Percentiles rank a stretch among this genome's conserved stretches.
phyloP scores from a whole-genome alignment of 2,329 filamentous ascomycete genomes.

The Arthrobotrys conoides region DNA sequence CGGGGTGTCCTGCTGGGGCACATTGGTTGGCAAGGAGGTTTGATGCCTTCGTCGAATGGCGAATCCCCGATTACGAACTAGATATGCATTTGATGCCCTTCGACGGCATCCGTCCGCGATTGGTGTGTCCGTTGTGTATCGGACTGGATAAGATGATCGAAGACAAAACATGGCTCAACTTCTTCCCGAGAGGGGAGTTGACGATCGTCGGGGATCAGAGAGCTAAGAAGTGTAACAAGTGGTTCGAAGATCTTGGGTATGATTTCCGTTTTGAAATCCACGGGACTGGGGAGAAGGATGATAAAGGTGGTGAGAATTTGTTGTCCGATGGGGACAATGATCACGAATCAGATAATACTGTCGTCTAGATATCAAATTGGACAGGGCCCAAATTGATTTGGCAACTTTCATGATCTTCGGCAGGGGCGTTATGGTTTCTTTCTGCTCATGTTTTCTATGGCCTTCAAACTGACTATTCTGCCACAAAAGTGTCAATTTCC shows the following conservation, averaged over 20 bases:
- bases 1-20: not conserved
- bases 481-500: no score
- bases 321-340: no score
- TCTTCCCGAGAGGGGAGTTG: not conserved
- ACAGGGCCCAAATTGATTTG: no score
- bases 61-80: not conserved
- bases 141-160: not conserved
- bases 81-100: not conserved
- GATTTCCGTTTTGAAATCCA: not conserved
- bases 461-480: no score
- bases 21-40: not conserved
- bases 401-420: no score
- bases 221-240: not conserved
- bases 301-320: not conserved
- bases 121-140: slow-evolving; percentile 8
- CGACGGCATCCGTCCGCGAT: not conserved
- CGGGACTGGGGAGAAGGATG: not conserved
- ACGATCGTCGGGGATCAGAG: not conserved
- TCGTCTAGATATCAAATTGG: no score
- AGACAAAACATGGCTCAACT: not conserved
- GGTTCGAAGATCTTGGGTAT: slow-evolving; percentile 2
- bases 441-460: no score
- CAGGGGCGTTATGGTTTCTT: no score
- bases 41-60: not conserved
- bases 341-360: no score